Evolutionary conservation across 2,329 filamentous ascomycete genomes (phyloP).

Genomic region (Venturia aucupariae): DNA sequence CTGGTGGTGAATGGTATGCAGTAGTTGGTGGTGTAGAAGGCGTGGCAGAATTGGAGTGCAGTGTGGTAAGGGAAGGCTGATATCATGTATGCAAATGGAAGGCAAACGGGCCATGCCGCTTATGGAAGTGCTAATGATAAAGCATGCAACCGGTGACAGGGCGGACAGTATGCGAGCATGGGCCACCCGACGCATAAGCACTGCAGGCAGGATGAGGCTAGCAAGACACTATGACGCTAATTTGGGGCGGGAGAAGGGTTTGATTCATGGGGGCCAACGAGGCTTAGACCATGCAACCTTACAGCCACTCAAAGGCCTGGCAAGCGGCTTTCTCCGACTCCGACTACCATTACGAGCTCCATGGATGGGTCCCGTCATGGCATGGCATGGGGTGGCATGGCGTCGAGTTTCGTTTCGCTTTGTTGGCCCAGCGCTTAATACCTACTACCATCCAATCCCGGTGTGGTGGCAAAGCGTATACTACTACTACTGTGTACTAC

Average conservation of each 20-base stretch:
- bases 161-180: neutral
- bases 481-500: too few species aligned
- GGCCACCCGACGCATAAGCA: constrained; percentile 9
- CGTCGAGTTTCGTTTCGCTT: constrained; percentile 9
- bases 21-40: neutral
- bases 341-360: too few species aligned
- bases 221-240: constrained; percentile 12
- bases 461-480: too few species aligned
- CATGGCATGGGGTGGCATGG: too few species aligned
- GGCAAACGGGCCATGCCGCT: constrained; percentile 1
- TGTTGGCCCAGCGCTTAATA: constrained; percentile 2
- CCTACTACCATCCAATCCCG: too few species aligned
- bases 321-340: too few species aligned
- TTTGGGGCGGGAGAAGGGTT: neutral
- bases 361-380: neutral
- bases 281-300: constrained; percentile 3
- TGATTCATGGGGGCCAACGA: constrained; percentile 11
- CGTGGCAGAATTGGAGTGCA: too few species aligned
- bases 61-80: constrained; percentile 12
- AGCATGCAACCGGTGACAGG: constrained; percentile 12
- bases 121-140: constrained; percentile 4
- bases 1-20: neutral
- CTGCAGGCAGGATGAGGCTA: too few species aligned
- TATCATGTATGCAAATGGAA: constrained; percentile 11
- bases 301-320: too few species aligned